Base-by-base conservation (phyloP, 805 yeast species). In the Blastobotrys mokoenaii region DNA sequence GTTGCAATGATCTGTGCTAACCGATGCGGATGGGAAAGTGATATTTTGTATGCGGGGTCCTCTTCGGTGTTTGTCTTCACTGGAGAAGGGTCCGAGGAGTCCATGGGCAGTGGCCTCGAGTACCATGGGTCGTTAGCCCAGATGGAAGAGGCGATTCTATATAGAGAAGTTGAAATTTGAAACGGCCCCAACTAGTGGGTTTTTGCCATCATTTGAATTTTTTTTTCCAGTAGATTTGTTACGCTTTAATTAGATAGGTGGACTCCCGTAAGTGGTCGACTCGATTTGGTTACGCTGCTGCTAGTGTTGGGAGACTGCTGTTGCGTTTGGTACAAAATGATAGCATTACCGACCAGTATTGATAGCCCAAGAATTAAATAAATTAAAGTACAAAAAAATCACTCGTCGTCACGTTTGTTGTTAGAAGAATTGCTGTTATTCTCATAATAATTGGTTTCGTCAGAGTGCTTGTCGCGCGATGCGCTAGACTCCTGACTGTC, bases 11-110 rank as follows among this genome's bases (percentile, higher is more conserved):
- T 82, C 0, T 57, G 79, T 4, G 77, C 87, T 53, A 87, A 88
- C 59, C 68, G 97, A 50, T 66, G 76, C 8, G 97, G 97, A 0
- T 66, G 81, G n/a, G 96, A 88, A 58, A 79, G 70, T 40, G 75
- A 55, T 20, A 51, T 55, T 5, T 42, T 56, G 17, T 57, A 55
- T 40, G 58, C 60, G 1, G 61, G 61, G 2, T 46, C 53, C 8
- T 51, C 57, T 29, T 20, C 68, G 1, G 75, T 85, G 2, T 60
- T 76, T 37, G 72, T 74, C 49, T 82, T 83, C 52, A 70, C 70
- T 49, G 77, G 76, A 3, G 17, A 18, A 9, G 15, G 27, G 3
- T 15, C 30, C 7, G 41, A 27, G 0, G 50, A 50, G 17, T 52
- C 56, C 2, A 57, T 58, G 0, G 45, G 53, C 14, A 44, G 47